phyloP scores from a whole-genome alignment of 2,329 filamentous ascomycete species.

The Trichoderma oligosporum region DNA sequence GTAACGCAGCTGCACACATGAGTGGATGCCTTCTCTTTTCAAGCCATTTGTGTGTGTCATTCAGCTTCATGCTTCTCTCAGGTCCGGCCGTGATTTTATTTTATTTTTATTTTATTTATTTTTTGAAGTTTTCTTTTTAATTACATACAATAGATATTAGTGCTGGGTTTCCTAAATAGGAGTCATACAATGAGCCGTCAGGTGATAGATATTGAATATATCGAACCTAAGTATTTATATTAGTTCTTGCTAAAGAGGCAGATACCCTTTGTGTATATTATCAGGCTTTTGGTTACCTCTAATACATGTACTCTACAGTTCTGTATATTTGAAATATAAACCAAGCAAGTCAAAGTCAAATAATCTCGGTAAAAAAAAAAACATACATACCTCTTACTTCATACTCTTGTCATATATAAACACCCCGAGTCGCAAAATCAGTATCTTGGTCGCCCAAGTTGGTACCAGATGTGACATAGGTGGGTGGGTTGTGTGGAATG shows the following conservation, averaged over 20 bases:
- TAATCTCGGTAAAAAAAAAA: not conserved
- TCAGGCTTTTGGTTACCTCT: not conserved
- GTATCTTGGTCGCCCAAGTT: not conserved
- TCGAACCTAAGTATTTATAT: too few relatives aligned
- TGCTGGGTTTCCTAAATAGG: not conserved
- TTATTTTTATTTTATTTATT: too few relatives aligned
- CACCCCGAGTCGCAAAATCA: too few relatives aligned
- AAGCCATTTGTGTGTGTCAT: not conserved
- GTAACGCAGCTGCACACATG: not conserved
- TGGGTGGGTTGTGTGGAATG: not conserved
- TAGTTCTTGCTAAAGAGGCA: not conserved
- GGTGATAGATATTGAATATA: not conserved
- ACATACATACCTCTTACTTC: not conserved
- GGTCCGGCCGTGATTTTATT: not conserved
- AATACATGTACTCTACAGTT: not conserved
- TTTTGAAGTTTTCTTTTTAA: too few relatives aligned
- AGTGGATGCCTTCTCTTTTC: not conserved
- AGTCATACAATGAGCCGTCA: not conserved
- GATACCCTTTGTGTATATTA: too few relatives aligned
- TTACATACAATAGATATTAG: not conserved
- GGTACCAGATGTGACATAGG: not conserved
- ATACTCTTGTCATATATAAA: not conserved
- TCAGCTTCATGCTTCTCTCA: constrained; percentile 3
- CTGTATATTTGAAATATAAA: too few relatives aligned
- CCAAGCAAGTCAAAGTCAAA: not conserved